A percentile compares a stretch with the other conserved stretches of the same genome.
Evolutionary conservation across 805 yeast species (phyloP).

Genomic region (Suhomyces kilbournensis): DNA sequence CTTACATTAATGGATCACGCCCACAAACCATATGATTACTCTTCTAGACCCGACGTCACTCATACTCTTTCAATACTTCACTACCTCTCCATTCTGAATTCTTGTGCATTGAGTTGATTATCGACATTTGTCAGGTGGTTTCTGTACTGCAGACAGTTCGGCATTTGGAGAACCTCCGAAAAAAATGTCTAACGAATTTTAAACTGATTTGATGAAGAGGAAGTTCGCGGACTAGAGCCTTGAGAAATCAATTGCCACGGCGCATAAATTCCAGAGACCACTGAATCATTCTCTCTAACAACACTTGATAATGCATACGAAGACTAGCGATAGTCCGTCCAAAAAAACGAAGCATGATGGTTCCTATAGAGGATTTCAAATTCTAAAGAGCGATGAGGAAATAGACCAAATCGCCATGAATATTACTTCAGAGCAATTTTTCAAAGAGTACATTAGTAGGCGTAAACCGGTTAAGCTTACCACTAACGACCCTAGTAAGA

Average conservation of each 20-base stretch:
- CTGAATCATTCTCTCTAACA: not conserved
- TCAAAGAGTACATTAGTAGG: constrained; percentile 32
- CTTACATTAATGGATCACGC: not conserved
- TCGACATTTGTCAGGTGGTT: not conserved
- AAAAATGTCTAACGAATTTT: not conserved
- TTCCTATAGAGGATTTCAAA: not conserved
- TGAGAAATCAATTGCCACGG: not conserved
- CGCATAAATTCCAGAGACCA: not conserved
- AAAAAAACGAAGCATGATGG: not conserved
- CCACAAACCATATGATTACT: too few species aligned
- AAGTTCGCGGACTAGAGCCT: not conserved
- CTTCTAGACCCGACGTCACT: not conserved
- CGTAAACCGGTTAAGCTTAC: constrained; percentile 51
- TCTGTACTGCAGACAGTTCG: not conserved
- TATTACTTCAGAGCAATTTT: constrained; percentile 24
- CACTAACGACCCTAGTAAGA: not conserved
- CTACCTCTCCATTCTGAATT: not conserved
- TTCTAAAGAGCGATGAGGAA: not conserved
- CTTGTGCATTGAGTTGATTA: not conserved
- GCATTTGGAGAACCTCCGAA: not conserved
- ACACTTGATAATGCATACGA: not conserved
- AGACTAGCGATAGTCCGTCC: not conserved
- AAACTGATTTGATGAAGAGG: not conserved
- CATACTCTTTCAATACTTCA: not conserved
- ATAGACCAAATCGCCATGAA: not conserved